A percentile compares a stretch with the other conserved stretches of the same genome.
Evolutionary conservation across 164 flowering plant species (phyloP).

Genomic region (Berberis vulgaris): DNA sequence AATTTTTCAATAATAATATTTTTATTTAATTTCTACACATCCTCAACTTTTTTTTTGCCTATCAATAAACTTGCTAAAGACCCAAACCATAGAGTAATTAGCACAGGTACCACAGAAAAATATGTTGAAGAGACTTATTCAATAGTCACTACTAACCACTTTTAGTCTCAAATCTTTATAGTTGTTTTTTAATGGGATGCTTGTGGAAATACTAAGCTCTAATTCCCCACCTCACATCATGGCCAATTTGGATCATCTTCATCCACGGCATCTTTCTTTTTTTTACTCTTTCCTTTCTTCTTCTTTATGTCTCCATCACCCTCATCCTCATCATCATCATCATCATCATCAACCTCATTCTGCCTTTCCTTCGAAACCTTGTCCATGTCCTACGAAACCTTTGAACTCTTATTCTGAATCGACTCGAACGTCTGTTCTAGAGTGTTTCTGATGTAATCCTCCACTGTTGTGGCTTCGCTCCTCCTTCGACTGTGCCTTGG

Average conservation of each 20-base stretch:
- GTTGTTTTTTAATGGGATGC: conserved; percentile 56
- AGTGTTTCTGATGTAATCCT: conserved; percentile 61
- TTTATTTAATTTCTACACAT: no score
- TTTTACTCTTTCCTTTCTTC: conserved; percentile 3
- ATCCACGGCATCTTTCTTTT: conserved; percentile 50
- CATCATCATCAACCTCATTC: conserved; percentile 23
- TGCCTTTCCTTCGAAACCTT: conserved; percentile 29
- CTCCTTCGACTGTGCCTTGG: conserved; percentile 73
- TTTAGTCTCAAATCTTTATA: no score
- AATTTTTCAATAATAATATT: no score
- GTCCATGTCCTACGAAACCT: conserved; percentile 32
- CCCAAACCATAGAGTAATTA: no score
- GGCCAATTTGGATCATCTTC: conserved; percentile 82
- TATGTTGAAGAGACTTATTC: no score
- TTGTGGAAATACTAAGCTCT: conserved; percentile 87
- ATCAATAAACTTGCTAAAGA: no score
- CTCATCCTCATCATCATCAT: conserved; percentile 2
- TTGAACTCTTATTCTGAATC: conserved; percentile 49
- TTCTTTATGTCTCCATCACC: no score
- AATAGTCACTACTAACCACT: no score
- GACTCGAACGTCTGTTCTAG: conserved; percentile 57
- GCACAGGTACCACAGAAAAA: no score
- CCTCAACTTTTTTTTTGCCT: no score
- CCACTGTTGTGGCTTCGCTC: conserved; percentile 62
- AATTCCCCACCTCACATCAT: conserved; percentile 86